Evolutionary conservation across 768 basidiomycete genomes (phyloP).

Genomic region (Coprinopsis strossmayeri): DNA sequence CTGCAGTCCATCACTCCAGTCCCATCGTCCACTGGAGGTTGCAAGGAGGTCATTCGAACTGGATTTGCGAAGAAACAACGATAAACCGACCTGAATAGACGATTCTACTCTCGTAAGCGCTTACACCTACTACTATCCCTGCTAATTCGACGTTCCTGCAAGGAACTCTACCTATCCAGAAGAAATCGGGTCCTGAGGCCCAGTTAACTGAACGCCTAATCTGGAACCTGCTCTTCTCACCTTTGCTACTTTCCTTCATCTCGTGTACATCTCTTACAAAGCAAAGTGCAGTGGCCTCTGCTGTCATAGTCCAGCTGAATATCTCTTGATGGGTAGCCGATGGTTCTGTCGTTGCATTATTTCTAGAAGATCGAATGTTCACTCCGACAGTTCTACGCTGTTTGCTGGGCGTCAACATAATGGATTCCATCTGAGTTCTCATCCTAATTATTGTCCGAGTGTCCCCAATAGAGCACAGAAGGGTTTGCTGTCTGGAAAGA

Average conservation of each 20-base stretch:
- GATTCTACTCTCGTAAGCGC: conserved; percentile 50
- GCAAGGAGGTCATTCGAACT: not conserved
- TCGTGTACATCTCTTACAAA: conserved; percentile 44
- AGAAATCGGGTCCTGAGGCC: conserved; percentile 50
- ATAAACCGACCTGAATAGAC: conserved; percentile 47
- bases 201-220: conserved; percentile 5
- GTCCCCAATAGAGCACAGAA: too few species aligned
- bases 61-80: not conserved
- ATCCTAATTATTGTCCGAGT: too few species aligned
- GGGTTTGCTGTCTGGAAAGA: too few species aligned
- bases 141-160: conserved; percentile 58
- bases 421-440: too few species aligned
- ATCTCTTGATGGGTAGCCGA: conserved; percentile 20
- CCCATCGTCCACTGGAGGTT: conserved; percentile 66
- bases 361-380: not conserved
- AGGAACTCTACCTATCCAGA: conserved; percentile 66
- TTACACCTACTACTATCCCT: conserved; percentile 60
- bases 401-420: not conserved
- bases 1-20: conserved; percentile 67
- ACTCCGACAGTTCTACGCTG: not conserved
- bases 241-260: conserved; percentile 31
- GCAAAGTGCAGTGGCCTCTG: conserved; percentile 49
- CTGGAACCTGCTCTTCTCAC: conserved; percentile 8
- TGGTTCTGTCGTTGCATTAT: not conserved
- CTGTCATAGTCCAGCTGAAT: conserved; percentile 52